Evolutionary conservation across 768 basidiomycete genomes (phyloP), one percentile per base, ranked within the genome.

Genomic region (Leccinum pellstonianum): DNA sequence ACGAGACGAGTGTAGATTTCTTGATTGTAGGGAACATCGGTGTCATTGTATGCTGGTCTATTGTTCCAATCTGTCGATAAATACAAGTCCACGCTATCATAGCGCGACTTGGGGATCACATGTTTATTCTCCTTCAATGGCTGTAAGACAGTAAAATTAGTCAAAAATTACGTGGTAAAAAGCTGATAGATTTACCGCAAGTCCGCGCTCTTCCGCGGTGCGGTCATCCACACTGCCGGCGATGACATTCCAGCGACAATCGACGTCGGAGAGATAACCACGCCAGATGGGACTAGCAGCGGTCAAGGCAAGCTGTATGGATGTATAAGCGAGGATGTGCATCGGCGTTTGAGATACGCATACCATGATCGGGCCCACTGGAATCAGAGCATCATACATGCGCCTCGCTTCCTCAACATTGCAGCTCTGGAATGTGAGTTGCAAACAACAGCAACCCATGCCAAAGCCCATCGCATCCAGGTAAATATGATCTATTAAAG

Each of bases 381-480:
- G 97, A 21, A 97, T 87, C 54, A 99, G 80, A n/a, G 91, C 92
- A 72, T 99, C 97, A 71, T 99, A 99, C 76, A 98, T 86, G 56
- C 91, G 81, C 69, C 93, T 82, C 11, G 97, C 95, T 72, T 99
- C 95, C 33, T 84, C 81, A 27, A 99, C 86, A 76, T 93, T 94
- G 75, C 93, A 97, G 3, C 95, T 90, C 75, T 99, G 97, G 77
- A 98, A 98, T 14, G 97, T 99, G 61, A 98, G 81, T 69, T 99
- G 97, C 54, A 99, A 80, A 74, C 97, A 98, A 68, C 93, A 96
- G 66, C 96, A 98, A 6, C 97, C 97, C 97, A 98, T 99, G 51
- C 97, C 97, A 73, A 99, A 99, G 29, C 95, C 96, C 97, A 98
- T 98, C 9, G 97, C 95, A 73, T 99, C 97, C 80, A 98, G 83